phyloP scores from a whole-genome alignment of 73 alveolate species.

The Stentor coeruleus region DNA sequence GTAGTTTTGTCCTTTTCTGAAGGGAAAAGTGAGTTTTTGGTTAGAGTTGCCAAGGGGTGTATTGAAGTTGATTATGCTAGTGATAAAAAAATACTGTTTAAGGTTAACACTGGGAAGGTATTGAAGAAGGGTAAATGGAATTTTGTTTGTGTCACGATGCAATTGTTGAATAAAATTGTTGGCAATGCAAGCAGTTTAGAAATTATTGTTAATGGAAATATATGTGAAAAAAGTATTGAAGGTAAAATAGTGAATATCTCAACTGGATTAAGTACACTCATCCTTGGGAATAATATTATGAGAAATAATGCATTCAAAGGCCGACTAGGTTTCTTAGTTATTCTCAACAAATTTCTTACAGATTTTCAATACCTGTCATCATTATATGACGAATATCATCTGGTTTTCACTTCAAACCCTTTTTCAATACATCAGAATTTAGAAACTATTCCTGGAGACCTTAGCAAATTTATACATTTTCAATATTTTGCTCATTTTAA shows the following conservation, averaged over 20 bases:
- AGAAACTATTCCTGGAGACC: no score
- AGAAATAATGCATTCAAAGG: neutral
- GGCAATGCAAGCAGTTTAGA: neutral
- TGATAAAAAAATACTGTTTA: neutral
- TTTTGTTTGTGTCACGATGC: neutral
- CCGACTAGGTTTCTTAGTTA: neutral
- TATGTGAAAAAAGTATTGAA: neutral
- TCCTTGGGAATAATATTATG: neutral
- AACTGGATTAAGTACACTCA: neutral
- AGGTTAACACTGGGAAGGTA: neutral
- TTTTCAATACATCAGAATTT: no score
- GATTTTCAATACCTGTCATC: no score
- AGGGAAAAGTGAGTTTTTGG: neutral
- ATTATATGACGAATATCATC: no score
- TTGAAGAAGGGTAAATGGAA: neutral
- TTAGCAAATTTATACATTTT: no score
- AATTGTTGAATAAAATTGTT: no score
- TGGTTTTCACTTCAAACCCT: no score
- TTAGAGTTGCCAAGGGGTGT: no score
- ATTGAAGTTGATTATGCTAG: neutral
- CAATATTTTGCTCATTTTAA: no score
- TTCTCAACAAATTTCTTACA: neutral
- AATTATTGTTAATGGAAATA: neutral
- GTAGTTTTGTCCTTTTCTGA: neutral
- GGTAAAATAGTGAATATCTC: neutral